Conservation (phyloP, 202 grass and related monocot genomes). For the Musa balbisiana region DNA sequence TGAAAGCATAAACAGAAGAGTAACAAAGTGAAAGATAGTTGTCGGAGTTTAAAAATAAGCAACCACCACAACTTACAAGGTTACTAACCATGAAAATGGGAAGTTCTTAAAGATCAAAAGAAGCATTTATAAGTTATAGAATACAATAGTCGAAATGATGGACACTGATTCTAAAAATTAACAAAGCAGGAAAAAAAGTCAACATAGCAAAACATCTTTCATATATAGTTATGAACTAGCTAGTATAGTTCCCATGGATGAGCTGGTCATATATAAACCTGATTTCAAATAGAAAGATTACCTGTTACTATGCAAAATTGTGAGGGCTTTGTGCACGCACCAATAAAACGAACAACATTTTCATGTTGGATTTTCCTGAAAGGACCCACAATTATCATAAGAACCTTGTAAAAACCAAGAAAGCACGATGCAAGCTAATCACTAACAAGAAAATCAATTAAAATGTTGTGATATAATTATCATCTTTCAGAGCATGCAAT, state of each 20-base stretch:
- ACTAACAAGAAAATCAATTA: conserved; percentile 1
- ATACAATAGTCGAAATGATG: not conserved
- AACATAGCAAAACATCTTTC: not conserved
- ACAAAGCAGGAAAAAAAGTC: not conserved
- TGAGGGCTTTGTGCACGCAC: conserved; percentile 58
- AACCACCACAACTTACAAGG: too few relatives aligned
- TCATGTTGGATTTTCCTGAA: conserved; percentile 69
- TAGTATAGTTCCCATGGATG: not conserved
- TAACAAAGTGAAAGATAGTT: too few relatives aligned
- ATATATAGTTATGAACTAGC: not conserved
- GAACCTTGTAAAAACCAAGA: not conserved
- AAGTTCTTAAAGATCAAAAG: too few relatives aligned
- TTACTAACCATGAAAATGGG: too few relatives aligned
- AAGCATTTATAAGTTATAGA: not conserved
- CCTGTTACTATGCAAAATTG: conserved; percentile 74
- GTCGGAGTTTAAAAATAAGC: too few relatives aligned
- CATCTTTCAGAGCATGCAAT: conserved; percentile 12
- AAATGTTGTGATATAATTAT: conserved; percentile 3
- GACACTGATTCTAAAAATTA: not conserved
- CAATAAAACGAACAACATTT: conserved; percentile 69
- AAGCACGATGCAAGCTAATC: not conserved
- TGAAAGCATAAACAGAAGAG: too few relatives aligned
- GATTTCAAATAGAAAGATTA: conserved; percentile 16
- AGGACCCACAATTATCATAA: conserved; percentile 10
- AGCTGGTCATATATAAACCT: not conserved